Conservation (phyloP, 805 yeast species). For the Lachancea lanzarotensis region DNA sequence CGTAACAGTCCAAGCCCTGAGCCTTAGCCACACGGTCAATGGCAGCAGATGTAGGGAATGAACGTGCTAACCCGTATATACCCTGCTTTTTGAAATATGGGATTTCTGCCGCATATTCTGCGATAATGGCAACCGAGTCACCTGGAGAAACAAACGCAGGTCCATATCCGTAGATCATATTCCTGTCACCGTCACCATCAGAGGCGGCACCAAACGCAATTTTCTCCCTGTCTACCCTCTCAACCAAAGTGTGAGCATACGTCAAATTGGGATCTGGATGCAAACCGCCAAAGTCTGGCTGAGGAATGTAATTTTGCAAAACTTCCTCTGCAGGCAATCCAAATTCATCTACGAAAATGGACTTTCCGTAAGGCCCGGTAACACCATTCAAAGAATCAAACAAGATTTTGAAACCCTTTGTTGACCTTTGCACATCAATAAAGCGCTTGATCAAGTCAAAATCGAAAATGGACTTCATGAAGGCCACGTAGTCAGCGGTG, state of each 20-base stretch:
- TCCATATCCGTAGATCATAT: conserved; percentile 94
- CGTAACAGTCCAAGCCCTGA: conserved; percentile 71
- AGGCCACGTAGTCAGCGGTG: conserved; percentile 65
- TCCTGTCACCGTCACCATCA: conserved; percentile 99
- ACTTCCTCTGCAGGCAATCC: conserved; percentile 59
- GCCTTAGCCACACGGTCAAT: conserved; percentile 82
- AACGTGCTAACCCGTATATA: conserved; percentile 87
- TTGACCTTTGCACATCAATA: conserved; percentile 41
- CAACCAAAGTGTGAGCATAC: conserved; percentile 83
- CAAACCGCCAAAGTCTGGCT: conserved; percentile 92
- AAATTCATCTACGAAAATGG: conserved; percentile 76
- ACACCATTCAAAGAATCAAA: conserved; percentile 93
- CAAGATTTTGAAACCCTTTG: conserved; percentile 59
- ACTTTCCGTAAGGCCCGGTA: conserved; percentile 92
- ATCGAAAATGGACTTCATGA: conserved; percentile 83
- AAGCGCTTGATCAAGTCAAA: conserved; percentile 73
- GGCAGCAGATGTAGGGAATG: conserved; percentile 97
- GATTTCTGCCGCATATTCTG: conserved; percentile 83
- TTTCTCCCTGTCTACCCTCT: conserved; percentile 69
- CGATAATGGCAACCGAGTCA: conserved; percentile 94
- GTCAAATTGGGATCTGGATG: conserved; percentile 98
- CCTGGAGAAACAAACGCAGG: conserved; percentile 93
- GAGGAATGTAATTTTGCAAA: conserved; percentile 73
- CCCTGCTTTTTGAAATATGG: conserved; percentile 90
- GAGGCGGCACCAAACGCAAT: conserved; percentile 97